Base-by-base conservation (phyloP, 2,329 filamentous ascomycete genomes). In the Aspergillus luchuensis region DNA sequence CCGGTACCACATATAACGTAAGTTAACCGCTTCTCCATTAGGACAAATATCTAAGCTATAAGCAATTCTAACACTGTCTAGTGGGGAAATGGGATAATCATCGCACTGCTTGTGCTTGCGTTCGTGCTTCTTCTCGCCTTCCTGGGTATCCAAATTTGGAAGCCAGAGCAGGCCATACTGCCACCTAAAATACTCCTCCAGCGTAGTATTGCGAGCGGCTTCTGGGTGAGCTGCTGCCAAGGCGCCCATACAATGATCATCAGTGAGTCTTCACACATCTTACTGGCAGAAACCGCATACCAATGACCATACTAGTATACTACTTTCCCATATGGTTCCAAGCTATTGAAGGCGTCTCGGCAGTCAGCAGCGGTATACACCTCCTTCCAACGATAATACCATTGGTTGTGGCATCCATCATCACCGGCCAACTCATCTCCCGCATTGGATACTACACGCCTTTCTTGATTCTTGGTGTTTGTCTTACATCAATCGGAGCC, bases 181-280 rank as follows among this genome's bases (percentile, higher is more conserved):
- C 83, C 82, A 13, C 81, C 80, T 39, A 73, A 79, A 10, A 76
- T 86, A 45, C 77, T 84, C 63, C 79, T 73, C 53, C 77, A 82
- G 65, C 76, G 82, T 15, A 78, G 72, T 36, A 72, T 80, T 23
- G 70, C 72, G 15, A 58, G 67, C 1, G 69, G 70, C 55, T 79
- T 73, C 64, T 66, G 69, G 4, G 70, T 75, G 39, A 75, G 79
- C 45, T 72, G 77, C 21, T 56, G 53, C 10, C 25, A 45, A 10
- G 53, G 53, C 10, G 41, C 53, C 8, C 39, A 48, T 7, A 57
- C 19, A 5, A 38, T 49, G 28, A 25, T 57, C 5, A 19, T 61
- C 3, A 54, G 59, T 56, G 11, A 8, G 36, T 30, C 48, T 3
- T 4, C 25, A 10, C 13, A 7, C 25, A 13, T 5, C 8, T 10